A percentile compares a stretch with the other conserved stretches of the same genome.
These are phyloP conservation scores for Ormosia emarginata DNA, from an alignment of 306 rosid species.

Conservation along the genomic window DNA sequence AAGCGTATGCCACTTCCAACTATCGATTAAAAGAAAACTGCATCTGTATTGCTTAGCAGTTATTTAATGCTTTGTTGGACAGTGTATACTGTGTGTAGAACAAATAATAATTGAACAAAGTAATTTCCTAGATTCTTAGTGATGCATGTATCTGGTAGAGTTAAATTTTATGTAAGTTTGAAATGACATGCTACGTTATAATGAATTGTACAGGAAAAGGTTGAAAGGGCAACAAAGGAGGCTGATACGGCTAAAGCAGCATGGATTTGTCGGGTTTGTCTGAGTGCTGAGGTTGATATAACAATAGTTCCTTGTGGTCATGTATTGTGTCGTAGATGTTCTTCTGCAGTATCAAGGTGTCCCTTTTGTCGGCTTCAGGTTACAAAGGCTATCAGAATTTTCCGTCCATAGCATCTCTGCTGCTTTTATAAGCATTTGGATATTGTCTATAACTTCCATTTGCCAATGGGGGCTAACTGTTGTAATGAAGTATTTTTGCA, in stretches of 20 bases:
- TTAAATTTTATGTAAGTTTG: not conserved
- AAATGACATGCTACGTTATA: constrained; percentile 4
- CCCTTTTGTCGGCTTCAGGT: constrained; percentile 95
- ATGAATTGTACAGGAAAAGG: constrained; percentile 61
- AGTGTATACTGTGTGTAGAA: not conserved
- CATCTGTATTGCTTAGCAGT: not conserved
- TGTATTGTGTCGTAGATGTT: constrained; percentile 88
- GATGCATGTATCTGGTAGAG: not conserved
- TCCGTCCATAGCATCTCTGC: constrained; percentile 54
- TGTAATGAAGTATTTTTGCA: not conserved
- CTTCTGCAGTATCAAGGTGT: constrained; percentile 85
- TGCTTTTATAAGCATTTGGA: not conserved
- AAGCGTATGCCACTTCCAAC: not conserved
- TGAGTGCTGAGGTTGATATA: constrained; percentile 75
- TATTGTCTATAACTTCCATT: not conserved
- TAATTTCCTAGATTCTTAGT: not conserved
- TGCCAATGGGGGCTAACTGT: not conserved
- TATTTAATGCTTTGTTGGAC: not conserved
- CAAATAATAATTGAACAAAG: constrained; percentile 7
- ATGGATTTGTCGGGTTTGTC: constrained; percentile 89
- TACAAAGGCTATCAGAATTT: constrained; percentile 67
- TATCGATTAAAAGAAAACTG: not conserved
- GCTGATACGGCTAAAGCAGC: constrained; percentile 94
- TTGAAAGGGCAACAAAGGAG: constrained; percentile 76
- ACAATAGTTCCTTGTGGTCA: constrained; percentile 95